Evolutionary conservation across 1,284 basidiomycete species (phyloP), one percentile per base, ranked within the genome.

Genomic region (Trichosporon sp.): DNA sequence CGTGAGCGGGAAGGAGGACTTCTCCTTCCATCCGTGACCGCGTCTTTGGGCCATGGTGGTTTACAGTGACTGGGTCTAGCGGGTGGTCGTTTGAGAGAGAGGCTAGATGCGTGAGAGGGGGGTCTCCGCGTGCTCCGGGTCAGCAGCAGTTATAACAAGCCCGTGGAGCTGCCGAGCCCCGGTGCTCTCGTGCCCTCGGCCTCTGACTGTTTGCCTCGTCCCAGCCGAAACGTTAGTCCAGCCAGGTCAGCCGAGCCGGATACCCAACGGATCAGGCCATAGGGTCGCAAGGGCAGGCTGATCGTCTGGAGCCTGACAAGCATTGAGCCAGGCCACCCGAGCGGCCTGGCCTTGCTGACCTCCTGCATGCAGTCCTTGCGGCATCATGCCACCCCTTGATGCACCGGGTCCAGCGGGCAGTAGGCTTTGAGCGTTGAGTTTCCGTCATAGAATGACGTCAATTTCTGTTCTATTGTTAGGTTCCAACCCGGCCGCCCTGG

Each of bases 1-100:
- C 18, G 73, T 73, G 58, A 76, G 69, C 13, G 75, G 74, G 71
- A 73, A 76, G 35, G 53, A 66, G 12, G 74, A 74, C 38, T 69
- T 65, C 35, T 71, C 66, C 42, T 70, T 66, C 60, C 72, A 75
- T 53, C 74, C 75, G 65, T 74, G 75, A 18, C 75, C 75, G 21
- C 56, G 56, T 31, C 56, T 18, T 60, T 29, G 56, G 56, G 29
- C 29, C 56, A 60, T 60, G 56, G 29, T 32, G 56, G 29, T 18
- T 32, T n/a, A n/a, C n/a, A n/a, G n/a, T n/a, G n/a, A n/a, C 21
- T 60, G 15, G 29, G 15, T 60, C 18, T 29, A 18, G 12, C 9
- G 6, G 2, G 27, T 29, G 56, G 15, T 31, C 15, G 56, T 31
- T 2, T 31, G 27, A 60, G 27, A 2, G 12, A 29, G 29, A 32